Conservation (phyloP, 176 grass and related monocot species). For the Zea mays region DNA sequence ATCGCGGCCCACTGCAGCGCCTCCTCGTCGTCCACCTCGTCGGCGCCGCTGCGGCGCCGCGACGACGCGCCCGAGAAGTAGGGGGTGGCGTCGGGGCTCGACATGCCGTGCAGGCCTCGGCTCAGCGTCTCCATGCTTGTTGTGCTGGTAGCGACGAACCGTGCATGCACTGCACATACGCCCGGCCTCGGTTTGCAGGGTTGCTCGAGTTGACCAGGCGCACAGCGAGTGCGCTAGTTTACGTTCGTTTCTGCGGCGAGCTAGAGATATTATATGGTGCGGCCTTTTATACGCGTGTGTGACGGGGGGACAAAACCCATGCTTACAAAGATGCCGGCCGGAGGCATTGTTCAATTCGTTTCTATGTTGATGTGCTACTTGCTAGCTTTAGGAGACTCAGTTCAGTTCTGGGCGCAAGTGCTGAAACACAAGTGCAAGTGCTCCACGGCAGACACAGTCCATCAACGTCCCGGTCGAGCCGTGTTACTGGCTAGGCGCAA, state of each 20-base stretch:
- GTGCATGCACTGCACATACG: not conserved
- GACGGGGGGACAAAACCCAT: not conserved
- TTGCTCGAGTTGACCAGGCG: not conserved
- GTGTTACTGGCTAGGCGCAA: no score
- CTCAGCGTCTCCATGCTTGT: conserved; percentile 44
- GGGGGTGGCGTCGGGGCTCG: conserved; percentile 43
- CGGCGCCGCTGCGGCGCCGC: conserved; percentile 41
- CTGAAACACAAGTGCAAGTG: not conserved
- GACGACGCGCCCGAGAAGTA: conserved; percentile 51
- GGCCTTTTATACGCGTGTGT: no score
- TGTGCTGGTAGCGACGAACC: not conserved
- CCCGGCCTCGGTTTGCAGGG: not conserved
- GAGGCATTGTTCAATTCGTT: not conserved
- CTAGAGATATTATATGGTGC: no score
- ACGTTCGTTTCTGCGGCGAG: not conserved
- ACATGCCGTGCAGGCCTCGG: conserved; percentile 44
- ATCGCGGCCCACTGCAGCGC: conserved; percentile 82
- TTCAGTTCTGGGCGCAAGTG: not conserved
- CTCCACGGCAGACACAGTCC: not conserved
- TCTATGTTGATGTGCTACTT: conserved; percentile 4
- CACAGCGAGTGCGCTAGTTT: not conserved
- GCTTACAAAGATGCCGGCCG: conserved; percentile 5
- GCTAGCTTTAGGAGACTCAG: not conserved
- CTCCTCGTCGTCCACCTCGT: conserved; percentile 80
- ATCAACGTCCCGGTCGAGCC: not conserved